A percentile compares a stretch with the other conserved stretches of the same genome.
Conservation (phyloP, 345 rosid genomes). For the Anacardium occidentale region DNA sequence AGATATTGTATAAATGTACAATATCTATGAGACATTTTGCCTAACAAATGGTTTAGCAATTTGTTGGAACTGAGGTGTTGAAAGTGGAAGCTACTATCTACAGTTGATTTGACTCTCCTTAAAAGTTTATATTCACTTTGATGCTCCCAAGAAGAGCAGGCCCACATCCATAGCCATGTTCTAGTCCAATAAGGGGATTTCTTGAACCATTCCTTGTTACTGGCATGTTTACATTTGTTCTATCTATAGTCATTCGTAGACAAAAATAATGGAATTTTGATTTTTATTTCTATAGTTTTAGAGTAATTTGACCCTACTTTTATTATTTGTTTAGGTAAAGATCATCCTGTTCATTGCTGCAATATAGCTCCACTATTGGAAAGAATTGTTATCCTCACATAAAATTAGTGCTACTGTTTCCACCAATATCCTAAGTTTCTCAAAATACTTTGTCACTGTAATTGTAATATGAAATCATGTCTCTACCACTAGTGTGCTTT, state of each 20-base stretch:
- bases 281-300: neutral
- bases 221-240: neutral
- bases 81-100: neutral
- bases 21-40: neutral
- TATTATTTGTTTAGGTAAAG: neutral
- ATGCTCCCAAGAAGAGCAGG: neutral
- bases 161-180: neutral
- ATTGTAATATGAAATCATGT: neutral
- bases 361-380: neutral
- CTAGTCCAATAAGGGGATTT: neutral
- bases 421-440: neutral
- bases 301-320: neutral
- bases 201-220: conserved; percentile 2
- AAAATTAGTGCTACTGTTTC: neutral
- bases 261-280: neutral
- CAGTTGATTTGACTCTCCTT: neutral
- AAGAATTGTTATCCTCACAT: too few relatives aligned
- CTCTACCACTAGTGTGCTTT: neutral
- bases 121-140: neutral
- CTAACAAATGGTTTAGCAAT: neutral
- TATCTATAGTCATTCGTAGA: neutral
- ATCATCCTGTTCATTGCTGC: neutral
- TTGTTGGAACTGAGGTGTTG: neutral
- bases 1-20: neutral
- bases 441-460: neutral